A percentile compares a stretch with the other conserved stretches of the same genome.
Conservation (phyloP, 306 rosid species). For the Alnus rubra region DNA sequence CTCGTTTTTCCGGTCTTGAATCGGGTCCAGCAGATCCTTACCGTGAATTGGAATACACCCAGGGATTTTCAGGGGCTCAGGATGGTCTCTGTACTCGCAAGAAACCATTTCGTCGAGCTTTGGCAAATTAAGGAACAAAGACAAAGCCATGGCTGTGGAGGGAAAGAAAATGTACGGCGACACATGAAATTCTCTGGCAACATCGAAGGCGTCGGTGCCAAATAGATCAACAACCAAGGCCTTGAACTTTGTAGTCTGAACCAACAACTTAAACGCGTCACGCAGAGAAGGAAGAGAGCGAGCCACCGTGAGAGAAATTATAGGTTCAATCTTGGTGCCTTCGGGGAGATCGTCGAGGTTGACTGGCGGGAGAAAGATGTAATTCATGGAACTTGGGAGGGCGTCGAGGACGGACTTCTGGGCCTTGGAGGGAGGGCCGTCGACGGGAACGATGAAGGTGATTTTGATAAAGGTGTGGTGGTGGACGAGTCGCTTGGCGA, state of each 20-base stretch:
- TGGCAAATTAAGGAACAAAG: slow-evolving; percentile 22
- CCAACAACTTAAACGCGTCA: slow-evolving; percentile 1
- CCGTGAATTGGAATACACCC: slow-evolving; percentile 43
- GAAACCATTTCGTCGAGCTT: slow-evolving; percentile 27
- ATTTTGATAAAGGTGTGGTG: slow-evolving; percentile 27
- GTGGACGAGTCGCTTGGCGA: slow-evolving; percentile 56
- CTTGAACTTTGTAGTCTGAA: background rate
- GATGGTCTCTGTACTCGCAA: slow-evolving; percentile 36
- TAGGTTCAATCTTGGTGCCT: slow-evolving; percentile 17
- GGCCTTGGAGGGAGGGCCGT: slow-evolving; percentile 54
- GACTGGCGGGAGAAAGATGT: slow-evolving; percentile 36
- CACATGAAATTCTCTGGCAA: slow-evolving; percentile 29
- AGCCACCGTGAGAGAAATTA: slow-evolving; percentile 32
- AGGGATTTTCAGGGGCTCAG: slow-evolving; percentile 26
- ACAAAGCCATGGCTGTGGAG: slow-evolving; percentile 30
- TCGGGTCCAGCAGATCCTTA: slow-evolving; percentile 31
- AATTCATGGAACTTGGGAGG: slow-evolving; percentile 37
- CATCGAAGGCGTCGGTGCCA: slow-evolving; percentile 26
- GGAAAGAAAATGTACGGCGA: slow-evolving; percentile 39
- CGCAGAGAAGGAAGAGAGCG: slow-evolving; percentile 41
- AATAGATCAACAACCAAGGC: slow-evolving; percentile 37
- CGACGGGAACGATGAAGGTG: slow-evolving; percentile 58
- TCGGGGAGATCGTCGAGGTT: slow-evolving; percentile 21
- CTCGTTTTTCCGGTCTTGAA: slow-evolving; percentile 24
- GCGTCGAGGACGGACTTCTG: slow-evolving; percentile 45